Conservation (phyloP, 345 rosid species). For the Viola odorata region DNA sequence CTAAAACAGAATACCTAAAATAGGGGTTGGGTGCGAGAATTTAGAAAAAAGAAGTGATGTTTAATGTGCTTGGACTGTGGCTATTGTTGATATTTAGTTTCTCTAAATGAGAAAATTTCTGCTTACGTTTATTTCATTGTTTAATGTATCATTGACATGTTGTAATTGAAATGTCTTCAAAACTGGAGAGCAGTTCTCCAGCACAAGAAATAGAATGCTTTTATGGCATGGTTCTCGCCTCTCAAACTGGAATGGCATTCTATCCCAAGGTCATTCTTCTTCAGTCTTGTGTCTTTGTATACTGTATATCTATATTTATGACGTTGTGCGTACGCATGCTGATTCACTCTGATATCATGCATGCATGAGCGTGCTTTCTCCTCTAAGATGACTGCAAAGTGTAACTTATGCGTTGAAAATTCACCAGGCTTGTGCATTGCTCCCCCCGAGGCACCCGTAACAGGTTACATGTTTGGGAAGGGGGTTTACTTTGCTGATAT, state of each 20-base stretch:
- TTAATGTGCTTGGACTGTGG: background rate
- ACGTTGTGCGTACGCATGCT: background rate
- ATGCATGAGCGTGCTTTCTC: background rate
- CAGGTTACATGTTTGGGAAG: slow-evolving; percentile 94
- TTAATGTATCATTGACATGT: slow-evolving; percentile 1
- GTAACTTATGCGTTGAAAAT: slow-evolving; percentile 15
- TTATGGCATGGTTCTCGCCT: slow-evolving; percentile 97
- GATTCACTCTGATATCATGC: background rate
- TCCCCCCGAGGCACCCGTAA: slow-evolving; percentile 91
- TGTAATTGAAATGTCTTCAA: slow-evolving; percentile 7
- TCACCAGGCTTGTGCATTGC: slow-evolving; percentile 82
- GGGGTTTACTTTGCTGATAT: slow-evolving; percentile 95
- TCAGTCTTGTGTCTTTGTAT: slow-evolving; percentile 10
- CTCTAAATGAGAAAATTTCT: background rate
- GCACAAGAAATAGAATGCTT: slow-evolving; percentile 63
- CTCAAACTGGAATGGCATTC: slow-evolving; percentile 93
- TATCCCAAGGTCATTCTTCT: slow-evolving; percentile 67
- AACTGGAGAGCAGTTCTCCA: slow-evolving; percentile 46
- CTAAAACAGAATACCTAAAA: background rate
- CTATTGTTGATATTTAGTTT: slow-evolving; percentile 3
- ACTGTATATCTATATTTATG: background rate
- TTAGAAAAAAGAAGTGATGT: background rate
- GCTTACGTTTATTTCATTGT: background rate
- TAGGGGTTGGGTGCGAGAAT: too few species aligned
- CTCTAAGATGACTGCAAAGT: slow-evolving; percentile 5